A percentile compares a stretch with the other conserved stretches of the same genome.
Conservation (phyloP, 371 early-diverging fungal species). For the Conidiobolus incongruus region DNA sequence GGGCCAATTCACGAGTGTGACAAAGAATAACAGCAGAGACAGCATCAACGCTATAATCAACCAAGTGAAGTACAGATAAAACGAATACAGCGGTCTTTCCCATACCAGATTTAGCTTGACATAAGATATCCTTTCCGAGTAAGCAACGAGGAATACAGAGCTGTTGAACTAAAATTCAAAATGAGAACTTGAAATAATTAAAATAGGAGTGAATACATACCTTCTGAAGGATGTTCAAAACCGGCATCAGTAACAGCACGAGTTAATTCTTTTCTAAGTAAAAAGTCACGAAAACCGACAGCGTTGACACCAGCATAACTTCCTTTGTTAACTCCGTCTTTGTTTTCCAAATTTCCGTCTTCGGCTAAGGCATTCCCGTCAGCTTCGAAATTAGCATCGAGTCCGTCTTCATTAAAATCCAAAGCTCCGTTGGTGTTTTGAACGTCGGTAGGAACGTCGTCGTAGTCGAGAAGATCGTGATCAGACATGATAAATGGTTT, state of each 20-base stretch:
- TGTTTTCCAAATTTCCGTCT: conserved; percentile 26
- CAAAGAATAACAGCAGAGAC: conserved; percentile 81
- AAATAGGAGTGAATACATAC: conserved; percentile 13
- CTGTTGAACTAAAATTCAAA: conserved; percentile 62
- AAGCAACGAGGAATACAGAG: conserved; percentile 96
- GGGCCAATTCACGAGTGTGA: conserved; percentile 95
- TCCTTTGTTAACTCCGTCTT: conserved; percentile 79
- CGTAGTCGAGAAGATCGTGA: conserved; percentile 17
- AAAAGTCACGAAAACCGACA: conserved; percentile 96
- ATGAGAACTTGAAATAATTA: background rate
- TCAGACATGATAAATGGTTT: no score
- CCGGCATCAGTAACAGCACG: conserved; percentile 93
- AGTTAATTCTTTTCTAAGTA: conserved; percentile 86
- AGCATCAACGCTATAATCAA: conserved; percentile 59
- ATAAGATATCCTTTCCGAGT: conserved; percentile 88
- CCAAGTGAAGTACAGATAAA: conserved; percentile 86
- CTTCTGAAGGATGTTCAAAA: conserved; percentile 97
- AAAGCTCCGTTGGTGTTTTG: conserved; percentile 12
- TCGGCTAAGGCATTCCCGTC: conserved; percentile 13
- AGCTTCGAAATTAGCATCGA: conserved; percentile 15
- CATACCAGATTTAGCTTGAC: conserved; percentile 98
- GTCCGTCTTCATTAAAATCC: conserved; percentile 12
- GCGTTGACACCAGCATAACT: conserved; percentile 94
- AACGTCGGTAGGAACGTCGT: conserved; percentile 8
- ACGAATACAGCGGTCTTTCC: conserved; percentile 99